Conservation (phyloP, 2,329 filamentous ascomycete genomes). For the Cryoendolithus antarcticus region DNA sequence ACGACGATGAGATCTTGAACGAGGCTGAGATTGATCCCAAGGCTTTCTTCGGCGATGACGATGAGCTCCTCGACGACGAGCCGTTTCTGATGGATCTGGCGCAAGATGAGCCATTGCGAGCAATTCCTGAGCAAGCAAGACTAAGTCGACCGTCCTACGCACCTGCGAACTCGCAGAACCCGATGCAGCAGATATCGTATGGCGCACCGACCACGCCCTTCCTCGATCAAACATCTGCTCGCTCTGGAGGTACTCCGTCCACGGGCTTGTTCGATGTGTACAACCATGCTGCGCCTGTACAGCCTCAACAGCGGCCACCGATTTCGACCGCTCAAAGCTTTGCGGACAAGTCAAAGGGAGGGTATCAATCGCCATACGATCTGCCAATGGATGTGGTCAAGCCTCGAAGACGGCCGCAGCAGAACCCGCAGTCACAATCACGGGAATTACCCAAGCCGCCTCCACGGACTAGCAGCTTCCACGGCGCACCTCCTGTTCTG, state of each 20-base stretch:
- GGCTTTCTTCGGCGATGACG: slow-evolving; percentile 67
- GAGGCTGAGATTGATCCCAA: slow-evolving; percentile 43
- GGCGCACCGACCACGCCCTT: slow-evolving; percentile 11
- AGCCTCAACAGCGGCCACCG: slow-evolving; percentile 27
- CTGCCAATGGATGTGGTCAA: slow-evolving; percentile 79
- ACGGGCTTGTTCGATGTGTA: slow-evolving; percentile 23
- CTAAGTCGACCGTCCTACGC: slow-evolving; percentile 1
- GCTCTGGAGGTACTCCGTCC: slow-evolving; percentile 20
- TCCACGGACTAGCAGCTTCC: slow-evolving; percentile 51
- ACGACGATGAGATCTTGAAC: slow-evolving; percentile 42
- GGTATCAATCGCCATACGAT: slow-evolving; percentile 90
- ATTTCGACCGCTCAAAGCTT: slow-evolving; percentile 58
- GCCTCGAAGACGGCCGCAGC: slow-evolving; percentile 45
- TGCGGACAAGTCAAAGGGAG: slow-evolving; percentile 76
- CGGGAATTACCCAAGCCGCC: slow-evolving; percentile 32
- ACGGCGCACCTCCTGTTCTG: neutral
- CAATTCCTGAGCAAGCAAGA: neutral
- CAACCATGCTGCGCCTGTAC: slow-evolving; percentile 9
- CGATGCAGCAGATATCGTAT: slow-evolving; percentile 2
- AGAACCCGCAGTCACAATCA: slow-evolving; percentile 25
- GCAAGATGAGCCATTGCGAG: slow-evolving; percentile 8
- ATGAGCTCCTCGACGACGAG: slow-evolving; percentile 59
- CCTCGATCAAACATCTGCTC: slow-evolving; percentile 12
- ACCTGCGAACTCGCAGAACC: slow-evolving; percentile 1
- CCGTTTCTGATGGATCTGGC: slow-evolving; percentile 9